Conservation (phyloP, 345 rosid genomes). For the Pistacia integerrima region DNA sequence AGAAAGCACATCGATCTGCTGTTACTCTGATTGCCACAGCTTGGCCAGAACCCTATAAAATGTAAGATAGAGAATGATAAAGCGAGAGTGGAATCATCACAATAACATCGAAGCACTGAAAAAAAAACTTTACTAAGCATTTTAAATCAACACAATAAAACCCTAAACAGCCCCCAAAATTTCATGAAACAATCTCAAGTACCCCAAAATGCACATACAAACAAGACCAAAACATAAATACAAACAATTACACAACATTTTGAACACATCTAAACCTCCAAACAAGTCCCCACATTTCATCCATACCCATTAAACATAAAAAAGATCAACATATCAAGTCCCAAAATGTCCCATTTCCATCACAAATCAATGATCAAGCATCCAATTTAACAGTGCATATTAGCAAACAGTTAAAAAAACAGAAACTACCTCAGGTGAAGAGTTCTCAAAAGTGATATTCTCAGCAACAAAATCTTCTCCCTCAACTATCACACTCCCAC, state of each 20-base stretch:
- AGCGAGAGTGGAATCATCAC: no score
- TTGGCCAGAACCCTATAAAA: conserved; percentile 85
- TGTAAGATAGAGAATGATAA: no score
- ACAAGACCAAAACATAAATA: not conserved
- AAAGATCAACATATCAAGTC: not conserved
- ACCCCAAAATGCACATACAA: not conserved
- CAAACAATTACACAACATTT: not conserved
- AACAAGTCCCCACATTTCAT: not conserved
- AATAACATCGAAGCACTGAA: no score
- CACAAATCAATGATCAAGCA: not conserved
- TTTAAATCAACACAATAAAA: not conserved
- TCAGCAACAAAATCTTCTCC: conserved; percentile 97
- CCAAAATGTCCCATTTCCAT: not conserved
- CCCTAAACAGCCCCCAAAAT: not conserved
- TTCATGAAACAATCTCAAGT: not conserved
- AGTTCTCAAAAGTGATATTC: conserved; percentile 94
- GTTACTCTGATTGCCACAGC: conserved; percentile 95
- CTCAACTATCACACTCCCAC: conserved; percentile 89
- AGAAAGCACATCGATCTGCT: conserved; percentile 94
- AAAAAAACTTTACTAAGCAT: not conserved
- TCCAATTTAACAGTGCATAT: not conserved
- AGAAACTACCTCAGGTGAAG: conserved; percentile 68
- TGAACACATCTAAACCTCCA: not conserved
- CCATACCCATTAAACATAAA: not conserved
- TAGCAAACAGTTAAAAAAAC: not conserved